A percentile compares a stretch with the other conserved stretches of the same genome.
These are phyloP conservation scores for Brassica hybrid DNA, from an alignment of 441 rosid species.

Conservation along the genomic window DNA sequence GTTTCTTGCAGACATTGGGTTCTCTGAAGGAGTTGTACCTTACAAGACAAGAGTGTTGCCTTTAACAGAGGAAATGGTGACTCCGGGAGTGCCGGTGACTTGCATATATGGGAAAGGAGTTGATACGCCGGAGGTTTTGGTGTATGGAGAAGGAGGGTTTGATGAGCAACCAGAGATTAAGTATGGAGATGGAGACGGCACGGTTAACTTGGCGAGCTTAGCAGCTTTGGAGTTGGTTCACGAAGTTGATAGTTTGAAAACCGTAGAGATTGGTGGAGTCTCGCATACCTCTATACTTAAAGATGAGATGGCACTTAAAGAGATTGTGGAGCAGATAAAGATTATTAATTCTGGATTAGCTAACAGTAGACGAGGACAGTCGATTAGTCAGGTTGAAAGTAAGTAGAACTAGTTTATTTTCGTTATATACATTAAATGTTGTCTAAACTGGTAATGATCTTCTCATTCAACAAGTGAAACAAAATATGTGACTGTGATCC, in stretches of 20 bases:
- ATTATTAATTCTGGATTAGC: slow-evolving; percentile 40
- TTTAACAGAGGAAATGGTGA: slow-evolving; percentile 37
- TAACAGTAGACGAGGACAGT: neutral
- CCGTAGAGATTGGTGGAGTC: slow-evolving; percentile 50
- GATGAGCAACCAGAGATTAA: slow-evolving; percentile 63
- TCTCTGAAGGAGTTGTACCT: slow-evolving; percentile 60
- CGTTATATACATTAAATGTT: neutral
- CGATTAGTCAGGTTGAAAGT: neutral
- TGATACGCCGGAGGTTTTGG: slow-evolving; percentile 62
- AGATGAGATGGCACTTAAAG: slow-evolving; percentile 52
- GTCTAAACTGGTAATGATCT: neutral
- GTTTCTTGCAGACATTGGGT: slow-evolving; percentile 70
- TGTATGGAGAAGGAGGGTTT: slow-evolving; percentile 58
- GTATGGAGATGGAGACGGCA: slow-evolving; percentile 93
- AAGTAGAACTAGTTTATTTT: neutral
- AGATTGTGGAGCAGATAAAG: slow-evolving; percentile 54
- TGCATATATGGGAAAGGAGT: slow-evolving; percentile 66
- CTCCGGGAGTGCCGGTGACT: slow-evolving; percentile 70
- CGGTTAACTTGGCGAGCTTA: slow-evolving; percentile 74
- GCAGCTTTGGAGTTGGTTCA: slow-evolving; percentile 52
- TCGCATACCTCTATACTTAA: slow-evolving; percentile 69
- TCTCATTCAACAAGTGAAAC: too few species aligned
- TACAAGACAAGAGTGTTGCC: slow-evolving; percentile 66
- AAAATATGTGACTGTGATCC: too few species aligned
- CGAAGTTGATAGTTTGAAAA: slow-evolving; percentile 52